Base-by-base conservation (phyloP, 148 eudicot species). In the Amaranthus hypochondriacus region DNA sequence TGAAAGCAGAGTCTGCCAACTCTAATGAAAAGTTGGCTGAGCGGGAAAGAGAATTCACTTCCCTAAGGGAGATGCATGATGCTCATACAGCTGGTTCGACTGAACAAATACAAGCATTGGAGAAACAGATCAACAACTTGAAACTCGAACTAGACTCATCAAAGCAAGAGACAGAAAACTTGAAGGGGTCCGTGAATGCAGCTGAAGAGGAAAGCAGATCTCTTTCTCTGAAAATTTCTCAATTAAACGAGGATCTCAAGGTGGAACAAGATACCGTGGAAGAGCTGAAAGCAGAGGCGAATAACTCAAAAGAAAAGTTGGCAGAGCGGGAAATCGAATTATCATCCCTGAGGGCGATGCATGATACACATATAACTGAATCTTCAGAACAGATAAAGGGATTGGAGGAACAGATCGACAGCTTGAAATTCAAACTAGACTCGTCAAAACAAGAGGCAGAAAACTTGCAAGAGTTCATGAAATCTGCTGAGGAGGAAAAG, bases 141-240 rank as follows among this genome's bases (percentile, higher is more conserved):
- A 72, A 81, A 81, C 76, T 82, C 79, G 75, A 83, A 62, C 67
- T 87, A 52, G 77, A 80, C 54, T 81, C 91, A 14, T 65, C 87
- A 56, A 83, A 74, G 74, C 74, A 69, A 67, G 91, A 87, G 69
- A 69, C 73, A 59, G 76, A 80, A n/a, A 81, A 80, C 74, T 76
- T 92, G 80, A 81, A 66, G 59, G 78, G 70, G 66, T 75, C 69
- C 50, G 71, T 75, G 62, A 84, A 66, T 76, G 83, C 39, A 28
- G 39, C 39, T 28, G 39, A 28, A 28, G 39, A 28, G 39, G 39
- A 28, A 28, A 28, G 2, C 39, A 28, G 39, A 28, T 28, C 39
- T 28, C 39, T 28, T 28, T 28, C 39, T 28, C 39, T 28, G 39
- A 28, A 28, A 28, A 28, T 28, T 28, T 28, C 39, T 28, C 39